Evolutionary conservation across 805 yeast species (phyloP), one percentile per base, ranked within the genome.

Genomic region (Lachancea cidri): DNA sequence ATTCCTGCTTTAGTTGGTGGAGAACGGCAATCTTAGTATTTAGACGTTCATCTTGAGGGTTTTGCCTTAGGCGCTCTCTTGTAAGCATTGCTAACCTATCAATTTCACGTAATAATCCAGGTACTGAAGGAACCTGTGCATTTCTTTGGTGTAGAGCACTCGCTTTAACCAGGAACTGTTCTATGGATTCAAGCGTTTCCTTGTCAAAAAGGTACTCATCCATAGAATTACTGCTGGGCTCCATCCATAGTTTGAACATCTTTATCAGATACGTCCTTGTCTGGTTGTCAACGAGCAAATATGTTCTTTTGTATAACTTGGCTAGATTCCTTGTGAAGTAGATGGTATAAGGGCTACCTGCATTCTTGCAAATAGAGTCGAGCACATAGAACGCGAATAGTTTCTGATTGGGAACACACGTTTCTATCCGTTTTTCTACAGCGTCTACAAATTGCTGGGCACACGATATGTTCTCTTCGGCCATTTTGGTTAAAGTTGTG

Each of bases 281-380:
- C n/a, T 71, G 64, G 52, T 86, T 95, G 53, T 79, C 82, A 30
- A 86, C 91, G 41, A 82, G 66, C n/a, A 86, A 73, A 58, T 85
- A 93, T 2, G 88, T 81, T 47, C 77, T 79, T 18, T 84, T 79
- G 63, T 83, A 91, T 3, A 85, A 67, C 49, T 73, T 76, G 65
- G 75, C 83, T 35, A 63, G 46, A 48, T 47, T 81, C 79, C 48
- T 77, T 71, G 39, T 89, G 82, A 58, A 93, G 79, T 38, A 85
- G 61, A 79, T 71, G n/a, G 87, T 85, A 60, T 91, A 93, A 1
- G 98, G 97, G 46, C 81, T 74, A 6, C 97, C 96, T 24, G 86
- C 81, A 54, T 82, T 86, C 62, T 93, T 93, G 65, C 91, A 84
- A 36, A 93, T 84, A 14, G 97, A 88, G 62, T 93, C 98, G 42